Base-by-base conservation (phyloP, 768 basidiomycete genomes). In the Suillus alpinus region DNA sequence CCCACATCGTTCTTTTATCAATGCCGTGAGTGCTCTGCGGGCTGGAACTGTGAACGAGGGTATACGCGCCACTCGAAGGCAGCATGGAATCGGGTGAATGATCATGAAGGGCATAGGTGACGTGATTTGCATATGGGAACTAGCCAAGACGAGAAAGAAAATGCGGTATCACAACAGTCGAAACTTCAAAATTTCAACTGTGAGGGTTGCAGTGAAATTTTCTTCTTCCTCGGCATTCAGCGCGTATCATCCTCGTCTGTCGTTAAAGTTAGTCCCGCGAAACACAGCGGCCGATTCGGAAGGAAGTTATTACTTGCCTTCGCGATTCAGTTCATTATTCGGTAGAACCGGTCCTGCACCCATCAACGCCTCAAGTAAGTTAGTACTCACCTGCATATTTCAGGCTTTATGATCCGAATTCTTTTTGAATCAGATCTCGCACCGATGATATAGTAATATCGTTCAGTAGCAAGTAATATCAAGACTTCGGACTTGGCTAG, bases 261-360 rank as follows among this genome's bases (percentile, higher is more conserved):
- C 57, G 6, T 46, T 46, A 13, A 23, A 46, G 13, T 67, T 67
- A 60, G 64, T 61, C 47, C 31, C 18, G 26, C 64, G 36, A 29
- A 67, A 58, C 40, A 53, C 46, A 32, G 65, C 36, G 40, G 59
- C 14, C 10, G 57, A 26, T 7, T 32, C 7, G 32, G 32, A 29
- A 26, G 52, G 26, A 53, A 43, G 37, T n/a, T 13, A 41, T 9
- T 62, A 62, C 47, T 65, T 73, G 3, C 69, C 80, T 26, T 62
- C 76, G 12, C 65, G 64, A 43, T 46, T 44, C n/a, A 86, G 82
- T 70, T 66, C 78, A 12, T 69, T 87, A 51, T 83, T 87, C 64
- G 82, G 20, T 23, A 23, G 20, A 6, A 44, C 20, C 13, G 6
- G 80, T 7, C 63, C 66, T 50, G 39, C 61, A 16, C 14, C 12